Evolutionary conservation across 176 grass and related monocot species (phyloP).

Genomic region (Tillandsia leiboldiana): DNA sequence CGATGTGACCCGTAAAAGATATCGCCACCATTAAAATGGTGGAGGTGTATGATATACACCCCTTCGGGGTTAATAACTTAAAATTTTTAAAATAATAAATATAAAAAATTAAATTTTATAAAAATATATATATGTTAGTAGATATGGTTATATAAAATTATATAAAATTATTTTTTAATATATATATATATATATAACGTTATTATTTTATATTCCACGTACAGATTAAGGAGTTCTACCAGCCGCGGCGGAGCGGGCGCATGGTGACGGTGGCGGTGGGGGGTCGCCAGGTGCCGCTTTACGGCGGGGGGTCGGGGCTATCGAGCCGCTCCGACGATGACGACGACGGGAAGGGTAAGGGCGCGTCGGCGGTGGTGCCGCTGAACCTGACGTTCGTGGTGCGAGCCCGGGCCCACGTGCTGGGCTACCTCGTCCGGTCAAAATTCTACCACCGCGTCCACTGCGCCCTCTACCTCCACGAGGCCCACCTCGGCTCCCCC

Average conservation of each 20-base stretch:
- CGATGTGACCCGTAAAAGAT: no score
- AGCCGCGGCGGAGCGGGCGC: slow-evolving; percentile 58
- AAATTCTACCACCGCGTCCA: slow-evolving; percentile 85
- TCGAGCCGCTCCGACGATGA: slow-evolving; percentile 41
- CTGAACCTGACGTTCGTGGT: slow-evolving; percentile 52
- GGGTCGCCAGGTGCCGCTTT: slow-evolving; percentile 80
- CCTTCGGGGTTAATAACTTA: no score
- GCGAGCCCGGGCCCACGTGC: slow-evolving; percentile 73
- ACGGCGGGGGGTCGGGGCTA: slow-evolving; percentile 62
- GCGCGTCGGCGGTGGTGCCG: slow-evolving; percentile 53
- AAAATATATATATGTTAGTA: no score
- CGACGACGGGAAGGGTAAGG: slow-evolving; percentile 23
- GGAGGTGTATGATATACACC: no score
- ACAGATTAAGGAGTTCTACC: slow-evolving; percentile 93
- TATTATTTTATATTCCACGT: no score
- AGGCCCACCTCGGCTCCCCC: slow-evolving; percentile 44
- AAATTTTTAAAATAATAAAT: no score
- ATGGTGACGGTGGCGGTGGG: slow-evolving; percentile 47
- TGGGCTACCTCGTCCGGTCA: slow-evolving; percentile 72
- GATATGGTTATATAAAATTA: no score
- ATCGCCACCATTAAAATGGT: no score
- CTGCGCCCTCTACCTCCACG: slow-evolving; percentile 45
- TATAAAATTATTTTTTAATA: no score
- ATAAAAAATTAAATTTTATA: no score
- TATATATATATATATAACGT: no score